These are phyloP conservation scores for Melaleuca alternifolia DNA, from an alignment of 345 rosid genomes.

Conservation along the genomic window DNA sequence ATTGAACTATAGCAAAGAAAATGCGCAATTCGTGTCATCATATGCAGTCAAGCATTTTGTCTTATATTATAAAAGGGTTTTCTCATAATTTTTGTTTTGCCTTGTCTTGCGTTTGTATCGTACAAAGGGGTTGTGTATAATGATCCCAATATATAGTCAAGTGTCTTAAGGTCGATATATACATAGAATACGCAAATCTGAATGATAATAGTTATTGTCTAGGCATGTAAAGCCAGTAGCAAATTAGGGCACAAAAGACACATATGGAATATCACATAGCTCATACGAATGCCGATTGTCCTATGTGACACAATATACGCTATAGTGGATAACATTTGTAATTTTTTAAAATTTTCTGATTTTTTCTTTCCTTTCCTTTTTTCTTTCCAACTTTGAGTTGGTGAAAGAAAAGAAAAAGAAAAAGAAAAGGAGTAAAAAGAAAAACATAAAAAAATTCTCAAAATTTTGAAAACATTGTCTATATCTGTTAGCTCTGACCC, in stretches of 20 bases:
- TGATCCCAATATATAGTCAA: not conserved
- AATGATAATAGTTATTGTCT: not conserved
- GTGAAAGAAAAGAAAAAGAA: not conserved
- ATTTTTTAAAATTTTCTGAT: not conserved
- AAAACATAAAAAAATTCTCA: not conserved
- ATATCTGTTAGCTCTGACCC: too few species aligned
- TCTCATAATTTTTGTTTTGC: not conserved
- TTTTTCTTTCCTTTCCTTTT: not conserved
- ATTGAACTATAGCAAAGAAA: not conserved
- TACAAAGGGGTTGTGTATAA: not conserved
- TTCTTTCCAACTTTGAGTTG: too few species aligned
- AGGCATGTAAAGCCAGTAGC: too few species aligned
- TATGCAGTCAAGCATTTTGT: not conserved
- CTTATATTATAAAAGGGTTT: not conserved
- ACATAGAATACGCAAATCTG: not conserved
- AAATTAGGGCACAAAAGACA: too few species aligned
- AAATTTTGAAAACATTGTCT: too few species aligned
- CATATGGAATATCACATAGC: too few species aligned
- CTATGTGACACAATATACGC: too few species aligned
- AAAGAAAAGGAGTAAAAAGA: not conserved
- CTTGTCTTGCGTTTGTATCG: not conserved
- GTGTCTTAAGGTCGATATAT: not conserved
- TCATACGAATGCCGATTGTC: too few species aligned
- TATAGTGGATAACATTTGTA: not conserved
- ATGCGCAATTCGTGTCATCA: not conserved